Conservation (phyloP, 768 basidiomycete genomes). For the Lactifluus subvellereus region DNA sequence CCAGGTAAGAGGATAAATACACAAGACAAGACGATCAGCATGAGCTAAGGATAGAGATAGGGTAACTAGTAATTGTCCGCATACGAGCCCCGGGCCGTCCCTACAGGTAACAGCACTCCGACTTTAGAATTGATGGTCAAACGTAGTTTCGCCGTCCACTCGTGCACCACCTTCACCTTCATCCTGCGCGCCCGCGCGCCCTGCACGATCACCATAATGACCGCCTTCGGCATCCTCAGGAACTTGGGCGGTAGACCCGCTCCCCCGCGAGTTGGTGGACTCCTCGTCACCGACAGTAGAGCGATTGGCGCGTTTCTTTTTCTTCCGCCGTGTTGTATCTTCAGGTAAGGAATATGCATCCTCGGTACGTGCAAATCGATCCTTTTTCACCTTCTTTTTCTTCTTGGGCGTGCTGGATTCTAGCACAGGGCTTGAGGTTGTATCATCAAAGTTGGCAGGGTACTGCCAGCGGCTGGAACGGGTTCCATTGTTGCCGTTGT, state of each 20-base stretch:
- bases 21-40: background rate
- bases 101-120: too few species aligned
- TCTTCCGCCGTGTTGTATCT: slow-evolving; percentile 44
- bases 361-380: slow-evolving; percentile 81
- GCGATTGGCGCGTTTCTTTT: slow-evolving; percentile 57
- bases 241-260: slow-evolving; percentile 42
- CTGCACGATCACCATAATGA: slow-evolving; percentile 50
- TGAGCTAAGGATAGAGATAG: too few species aligned
- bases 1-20: too few species aligned
- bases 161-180: slow-evolving; percentile 99
- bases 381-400: slow-evolving; percentile 78
- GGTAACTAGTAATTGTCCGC: background rate
- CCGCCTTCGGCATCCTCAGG: slow-evolving; percentile 73
- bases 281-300: slow-evolving; percentile 37
- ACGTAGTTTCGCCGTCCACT: slow-evolving; percentile 97
- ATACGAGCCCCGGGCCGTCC: background rate
- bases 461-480: slow-evolving; percentile 64
- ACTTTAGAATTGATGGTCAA: slow-evolving; percentile 44
- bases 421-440: slow-evolving; percentile 24
- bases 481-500: slow-evolving; percentile 33
- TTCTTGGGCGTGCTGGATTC: slow-evolving; percentile 45
- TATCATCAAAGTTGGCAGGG: slow-evolving; percentile 76
- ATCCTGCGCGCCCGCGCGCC: slow-evolving; percentile 69
- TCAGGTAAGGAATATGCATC: slow-evolving; percentile 58
- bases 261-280: slow-evolving; percentile 32